These are phyloP conservation scores for Diddensiella caesifluorescens DNA, from an alignment of 805 yeast species.

Conservation along the genomic window DNA sequence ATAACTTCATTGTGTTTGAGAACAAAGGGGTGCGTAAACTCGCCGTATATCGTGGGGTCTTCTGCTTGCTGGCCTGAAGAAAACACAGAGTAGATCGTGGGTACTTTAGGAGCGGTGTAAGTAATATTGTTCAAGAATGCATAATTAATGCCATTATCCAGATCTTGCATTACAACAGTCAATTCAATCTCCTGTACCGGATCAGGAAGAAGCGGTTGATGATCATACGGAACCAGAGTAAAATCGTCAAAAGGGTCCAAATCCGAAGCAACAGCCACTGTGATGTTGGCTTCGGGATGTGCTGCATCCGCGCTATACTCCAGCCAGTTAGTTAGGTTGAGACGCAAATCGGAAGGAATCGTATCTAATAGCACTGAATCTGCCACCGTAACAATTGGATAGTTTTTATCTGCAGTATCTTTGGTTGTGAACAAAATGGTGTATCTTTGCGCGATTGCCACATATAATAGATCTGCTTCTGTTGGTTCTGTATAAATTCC, in stretches of 20 bases:
- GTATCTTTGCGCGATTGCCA: conserved; percentile 88
- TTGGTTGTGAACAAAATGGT: conserved; percentile 71
- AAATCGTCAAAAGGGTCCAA: conserved; percentile 65
- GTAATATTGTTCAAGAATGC: conserved; percentile 86
- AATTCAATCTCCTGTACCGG: conserved; percentile 62
- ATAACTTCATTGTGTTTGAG: conserved; percentile 61
- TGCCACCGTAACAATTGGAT: conserved; percentile 71
- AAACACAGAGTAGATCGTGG: conserved; percentile 69
- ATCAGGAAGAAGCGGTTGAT: conserved; percentile 51
- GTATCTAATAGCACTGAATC: conserved; percentile 79
- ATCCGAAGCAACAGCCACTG: conserved; percentile 24
- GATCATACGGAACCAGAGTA: conserved; percentile 56
- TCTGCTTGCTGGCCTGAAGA: conserved; percentile 46
- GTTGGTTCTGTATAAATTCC: conserved; percentile 71
- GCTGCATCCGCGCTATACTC: conserved; percentile 45
- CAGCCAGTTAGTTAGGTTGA: conserved; percentile 70
- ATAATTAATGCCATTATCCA: conserved; percentile 79
- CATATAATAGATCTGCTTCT: conserved; percentile 57
- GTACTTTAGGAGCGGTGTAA: conserved; percentile 74
- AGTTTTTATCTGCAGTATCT: conserved; percentile 53
- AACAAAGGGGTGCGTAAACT: conserved; percentile 70
- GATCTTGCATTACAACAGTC: conserved; percentile 73
- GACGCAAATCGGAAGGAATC: conserved; percentile 53
- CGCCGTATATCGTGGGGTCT: conserved; percentile 64
- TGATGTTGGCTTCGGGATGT: conserved; percentile 30